Percentiles rank a stretch among this genome's conserved stretches.
Conservation (phyloP, 345 rosid genomes). For the Populus tremula region DNA sequence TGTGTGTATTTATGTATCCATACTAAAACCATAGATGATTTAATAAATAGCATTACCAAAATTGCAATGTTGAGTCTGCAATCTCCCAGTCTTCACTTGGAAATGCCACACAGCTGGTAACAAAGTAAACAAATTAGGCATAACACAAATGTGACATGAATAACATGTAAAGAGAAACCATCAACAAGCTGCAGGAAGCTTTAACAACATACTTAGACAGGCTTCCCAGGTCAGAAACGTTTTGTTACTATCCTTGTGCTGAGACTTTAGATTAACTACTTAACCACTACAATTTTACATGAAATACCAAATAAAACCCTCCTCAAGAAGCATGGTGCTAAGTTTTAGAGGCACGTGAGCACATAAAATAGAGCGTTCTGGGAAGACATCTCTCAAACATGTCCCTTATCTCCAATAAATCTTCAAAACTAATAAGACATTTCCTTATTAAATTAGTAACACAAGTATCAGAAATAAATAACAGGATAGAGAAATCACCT, state of each 20-base stretch:
- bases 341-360: too few relatives aligned
- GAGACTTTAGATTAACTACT: background rate
- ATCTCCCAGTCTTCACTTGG: constrained; percentile 97
- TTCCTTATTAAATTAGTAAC: background rate
- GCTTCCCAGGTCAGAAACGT: background rate
- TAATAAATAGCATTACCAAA: constrained; percentile 54
- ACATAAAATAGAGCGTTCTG: too few relatives aligned
- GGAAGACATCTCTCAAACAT: too few relatives aligned
- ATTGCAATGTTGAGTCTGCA: constrained; percentile 96
- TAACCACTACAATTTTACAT: background rate
- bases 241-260: background rate
- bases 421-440: background rate
- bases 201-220: background rate
- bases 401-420: background rate
- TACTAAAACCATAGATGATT: constrained; percentile 1
- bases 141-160: background rate
- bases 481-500: constrained; percentile 47
- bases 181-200: background rate
- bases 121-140: constrained; percentile 23
- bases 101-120: constrained; percentile 77
- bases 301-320: background rate
- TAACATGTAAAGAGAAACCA: background rate
- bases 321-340: too few relatives aligned
- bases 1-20: too few relatives aligned
- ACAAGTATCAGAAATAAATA: background rate